Percentiles rank a stretch among this genome's conserved stretches.
phyloP scores from a whole-genome alignment of 2,329 filamentous ascomycete genomes.

The Tolypocladium tropicale region DNA sequence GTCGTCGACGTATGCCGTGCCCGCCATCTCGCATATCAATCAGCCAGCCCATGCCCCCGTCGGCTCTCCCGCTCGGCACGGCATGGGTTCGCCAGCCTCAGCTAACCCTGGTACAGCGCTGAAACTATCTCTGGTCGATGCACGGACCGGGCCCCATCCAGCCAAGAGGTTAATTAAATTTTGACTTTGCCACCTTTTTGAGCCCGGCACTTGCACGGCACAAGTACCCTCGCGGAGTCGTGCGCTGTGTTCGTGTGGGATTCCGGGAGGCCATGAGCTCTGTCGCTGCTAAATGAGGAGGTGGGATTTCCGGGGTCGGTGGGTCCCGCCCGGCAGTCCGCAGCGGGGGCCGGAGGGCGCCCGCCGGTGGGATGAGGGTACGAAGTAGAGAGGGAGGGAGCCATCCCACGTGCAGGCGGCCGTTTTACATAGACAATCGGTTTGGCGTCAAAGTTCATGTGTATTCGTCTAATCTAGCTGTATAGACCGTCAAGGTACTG shows the following conservation, averaged over 20 bases:
- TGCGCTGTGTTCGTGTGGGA: no score
- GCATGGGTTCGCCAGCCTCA: not conserved
- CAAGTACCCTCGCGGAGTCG: no score
- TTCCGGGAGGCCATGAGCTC: not conserved
- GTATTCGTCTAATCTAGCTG: not conserved
- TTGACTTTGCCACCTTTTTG: no score
- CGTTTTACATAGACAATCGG: not conserved
- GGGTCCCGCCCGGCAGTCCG: not conserved
- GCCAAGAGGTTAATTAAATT: no score
- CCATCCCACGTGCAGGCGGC: not conserved
- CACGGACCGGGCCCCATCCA: not conserved
- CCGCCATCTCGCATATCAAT: not conserved
- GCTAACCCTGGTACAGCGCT: not conserved
- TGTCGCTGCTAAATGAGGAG: not conserved
- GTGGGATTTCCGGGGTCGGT: not conserved
- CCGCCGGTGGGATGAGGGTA: not conserved
- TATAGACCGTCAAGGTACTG: constrained; percentile 16
- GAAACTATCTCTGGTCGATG: not conserved
- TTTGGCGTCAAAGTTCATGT: no score
- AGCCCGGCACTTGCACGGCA: no score
- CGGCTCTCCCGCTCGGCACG: not conserved
- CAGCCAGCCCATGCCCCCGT: not conserved
- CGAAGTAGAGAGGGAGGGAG: no score
- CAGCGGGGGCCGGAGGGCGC: not conserved
- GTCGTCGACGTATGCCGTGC: not conserved